These are phyloP conservation scores for Daldinia grandis DNA, from an alignment of 495 filamentous ascomycete species.

Conservation along the genomic window DNA sequence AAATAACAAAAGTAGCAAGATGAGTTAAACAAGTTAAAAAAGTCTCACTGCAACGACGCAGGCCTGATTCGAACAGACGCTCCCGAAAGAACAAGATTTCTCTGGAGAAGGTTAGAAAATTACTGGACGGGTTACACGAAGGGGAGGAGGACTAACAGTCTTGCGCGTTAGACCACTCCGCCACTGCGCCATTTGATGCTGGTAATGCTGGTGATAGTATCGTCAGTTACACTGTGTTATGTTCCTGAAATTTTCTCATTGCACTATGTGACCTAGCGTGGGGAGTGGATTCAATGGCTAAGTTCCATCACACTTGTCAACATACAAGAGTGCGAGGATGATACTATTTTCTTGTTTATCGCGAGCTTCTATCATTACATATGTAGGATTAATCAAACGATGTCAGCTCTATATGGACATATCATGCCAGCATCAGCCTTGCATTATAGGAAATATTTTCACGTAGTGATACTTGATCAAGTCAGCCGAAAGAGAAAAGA, in stretches of 20 bases:
- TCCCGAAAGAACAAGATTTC: conserved; percentile 29
- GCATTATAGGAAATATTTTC: neutral
- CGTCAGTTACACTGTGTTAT: neutral
- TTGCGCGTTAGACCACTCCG: conserved; percentile 29
- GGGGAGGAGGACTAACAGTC: conserved; percentile 2
- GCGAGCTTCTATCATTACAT: neutral
- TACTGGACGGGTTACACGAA: neutral
- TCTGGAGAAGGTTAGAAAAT: neutral
- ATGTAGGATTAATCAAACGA: neutral
- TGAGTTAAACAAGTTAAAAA: too few relatives aligned
- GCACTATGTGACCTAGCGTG: neutral
- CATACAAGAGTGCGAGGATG: too few relatives aligned
- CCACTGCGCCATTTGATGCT: conserved; percentile 16
- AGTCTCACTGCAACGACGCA: conserved; percentile 17
- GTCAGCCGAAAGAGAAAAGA: neutral
- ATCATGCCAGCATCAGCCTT: neutral
- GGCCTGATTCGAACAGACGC: conserved; percentile 39
- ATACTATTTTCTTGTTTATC: neutral
- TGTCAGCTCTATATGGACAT: neutral
- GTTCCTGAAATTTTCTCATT: neutral
- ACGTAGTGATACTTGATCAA: neutral
- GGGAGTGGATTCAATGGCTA: neutral
- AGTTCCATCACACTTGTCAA: neutral
- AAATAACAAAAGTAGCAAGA: too few relatives aligned
- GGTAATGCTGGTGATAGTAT: neutral